A percentile compares a stretch with the other conserved stretches of the same genome.
Evolutionary conservation across 2,329 filamentous ascomycete genomes (phyloP).

Genomic region (Celoporthe dispersa): DNA sequence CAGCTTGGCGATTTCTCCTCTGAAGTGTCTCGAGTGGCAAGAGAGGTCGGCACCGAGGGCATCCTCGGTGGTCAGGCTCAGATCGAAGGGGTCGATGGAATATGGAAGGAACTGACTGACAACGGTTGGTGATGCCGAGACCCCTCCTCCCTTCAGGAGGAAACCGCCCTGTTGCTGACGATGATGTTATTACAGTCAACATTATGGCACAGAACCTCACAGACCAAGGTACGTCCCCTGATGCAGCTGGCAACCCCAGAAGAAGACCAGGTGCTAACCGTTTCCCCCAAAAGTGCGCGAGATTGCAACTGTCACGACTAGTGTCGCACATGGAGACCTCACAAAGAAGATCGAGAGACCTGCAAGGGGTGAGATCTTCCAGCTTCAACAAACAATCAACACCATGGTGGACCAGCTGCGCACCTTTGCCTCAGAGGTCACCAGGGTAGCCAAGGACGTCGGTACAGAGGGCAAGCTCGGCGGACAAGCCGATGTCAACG

Average conservation of each 20-base stretch:
- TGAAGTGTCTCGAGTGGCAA: conserved; percentile 91
- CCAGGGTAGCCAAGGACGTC: conserved; percentile 80
- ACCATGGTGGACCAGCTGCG: conserved; percentile 87
- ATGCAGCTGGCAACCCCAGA: not conserved
- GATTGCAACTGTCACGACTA: conserved; percentile 82
- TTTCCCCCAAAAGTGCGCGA: conserved; percentile 65
- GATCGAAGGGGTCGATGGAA: conserved; percentile 92
- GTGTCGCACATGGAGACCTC: conserved; percentile 80
- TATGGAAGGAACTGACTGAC: conserved; percentile 95
- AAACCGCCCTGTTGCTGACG: conserved; percentile 31
- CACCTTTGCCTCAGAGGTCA: conserved; percentile 84
- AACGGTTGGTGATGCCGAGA: conserved; percentile 58
- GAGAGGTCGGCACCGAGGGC: conserved; percentile 95
- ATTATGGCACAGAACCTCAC: conserved; percentile 84
- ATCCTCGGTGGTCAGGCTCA: conserved; percentile 91
- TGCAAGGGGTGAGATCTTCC: conserved; percentile 79
- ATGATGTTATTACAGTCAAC: conserved; percentile 59
- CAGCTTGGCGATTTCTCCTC: conserved; percentile 95
- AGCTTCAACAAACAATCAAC: conserved; percentile 85
- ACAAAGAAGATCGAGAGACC: conserved; percentile 84
- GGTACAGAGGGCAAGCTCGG: conserved; percentile 83
- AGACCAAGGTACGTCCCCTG: conserved; percentile 61
- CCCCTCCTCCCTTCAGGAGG: not conserved
- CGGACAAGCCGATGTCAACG: conserved; percentile 81
- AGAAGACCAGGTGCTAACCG: not conserved